These are phyloP conservation scores for Haplosporangium sp. DNA, from an alignment of 371 early-diverging fungal species.

Conservation along the genomic window DNA sequence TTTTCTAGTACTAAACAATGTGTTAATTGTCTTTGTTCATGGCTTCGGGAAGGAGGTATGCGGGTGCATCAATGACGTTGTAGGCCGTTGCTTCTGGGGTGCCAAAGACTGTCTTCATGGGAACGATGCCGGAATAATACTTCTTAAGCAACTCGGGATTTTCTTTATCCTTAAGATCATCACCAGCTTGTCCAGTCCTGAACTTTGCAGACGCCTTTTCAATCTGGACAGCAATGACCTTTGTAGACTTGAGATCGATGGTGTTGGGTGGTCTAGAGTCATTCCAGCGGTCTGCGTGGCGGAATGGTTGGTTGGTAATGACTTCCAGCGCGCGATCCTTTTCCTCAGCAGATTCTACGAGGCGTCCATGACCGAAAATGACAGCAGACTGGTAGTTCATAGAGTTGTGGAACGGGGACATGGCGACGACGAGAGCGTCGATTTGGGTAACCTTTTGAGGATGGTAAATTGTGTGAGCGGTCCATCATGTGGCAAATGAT, in stretches of 20 bases:
- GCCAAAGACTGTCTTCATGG: constrained; percentile 43
- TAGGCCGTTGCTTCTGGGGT: constrained; percentile 27
- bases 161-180: constrained; percentile 50
- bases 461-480: background rate
- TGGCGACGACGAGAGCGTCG: constrained; percentile 55
- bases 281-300: constrained; percentile 53
- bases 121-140: constrained; percentile 45
- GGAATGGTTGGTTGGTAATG: constrained; percentile 58
- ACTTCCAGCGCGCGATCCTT: constrained; percentile 47
- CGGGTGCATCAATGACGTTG: constrained; percentile 24
- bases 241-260: constrained; percentile 55
- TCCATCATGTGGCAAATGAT: background rate
- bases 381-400: constrained; percentile 59
- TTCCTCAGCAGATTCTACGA: constrained; percentile 52
- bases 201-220: constrained; percentile 57
- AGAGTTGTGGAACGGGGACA: constrained; percentile 57
- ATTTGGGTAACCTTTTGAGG: constrained; percentile 43
- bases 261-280: constrained; percentile 44
- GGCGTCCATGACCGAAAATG: constrained; percentile 55
- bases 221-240: constrained; percentile 58
- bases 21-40: constrained; percentile 31
- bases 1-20: no score
- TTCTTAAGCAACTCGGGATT: constrained; percentile 42
- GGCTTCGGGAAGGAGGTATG: constrained; percentile 37
- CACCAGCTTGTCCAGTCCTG: constrained; percentile 43